Percentiles rank a stretch among this genome's conserved stretches.
Conservation (phyloP, 1,139 yeast species). For the Candida neerlandica region DNA sequence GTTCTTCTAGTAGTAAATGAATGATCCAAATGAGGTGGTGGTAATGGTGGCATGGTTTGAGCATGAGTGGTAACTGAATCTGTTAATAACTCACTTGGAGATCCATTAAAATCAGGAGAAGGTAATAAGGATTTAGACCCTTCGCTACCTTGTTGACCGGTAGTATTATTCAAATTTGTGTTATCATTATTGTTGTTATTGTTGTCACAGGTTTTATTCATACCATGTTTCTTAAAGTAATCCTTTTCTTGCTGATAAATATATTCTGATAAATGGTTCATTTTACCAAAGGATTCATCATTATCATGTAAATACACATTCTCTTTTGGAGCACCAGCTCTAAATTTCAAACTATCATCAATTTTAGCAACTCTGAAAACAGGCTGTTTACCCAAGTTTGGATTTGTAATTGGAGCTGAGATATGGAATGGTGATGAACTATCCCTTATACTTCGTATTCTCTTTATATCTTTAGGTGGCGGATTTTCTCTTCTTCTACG, state of each 20-base stretch:
- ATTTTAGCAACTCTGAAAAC: slow-evolving; percentile 19
- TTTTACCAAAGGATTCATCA: slow-evolving; percentile 19
- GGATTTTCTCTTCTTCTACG: slow-evolving; percentile 23
- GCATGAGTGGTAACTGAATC: slow-evolving; percentile 8
- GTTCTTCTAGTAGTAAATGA: slow-evolving; percentile 7
- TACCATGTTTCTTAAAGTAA: slow-evolving; percentile 3
- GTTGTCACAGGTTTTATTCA: neutral
- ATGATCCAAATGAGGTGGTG: slow-evolving; percentile 29
- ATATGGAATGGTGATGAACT: slow-evolving; percentile 7
- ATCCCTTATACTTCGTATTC: slow-evolving; percentile 4
- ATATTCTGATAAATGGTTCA: slow-evolving; percentile 29
- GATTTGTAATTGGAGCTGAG: slow-evolving; percentile 23
- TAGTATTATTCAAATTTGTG: too few species aligned
- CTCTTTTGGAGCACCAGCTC: slow-evolving; percentile 32
- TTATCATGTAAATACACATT: slow-evolving; percentile 17
- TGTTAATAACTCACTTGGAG: slow-evolving; percentile 6
- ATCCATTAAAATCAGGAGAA: slow-evolving; percentile 9
- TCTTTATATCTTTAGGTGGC: slow-evolving; percentile 18
- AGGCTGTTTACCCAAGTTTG: slow-evolving; percentile 26
- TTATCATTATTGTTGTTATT: neutral
- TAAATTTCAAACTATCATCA: slow-evolving; percentile 28
- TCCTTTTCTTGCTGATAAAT: slow-evolving; percentile 31
- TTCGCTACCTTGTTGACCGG: too few species aligned
- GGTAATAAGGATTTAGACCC: slow-evolving; percentile 6
- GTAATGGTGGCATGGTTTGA: slow-evolving; percentile 15